Evolutionary conservation across 257 asterid genomes (phyloP), one percentile per base, ranked within the genome.

Genomic region (Fraxinus quadrangulata): DNA sequence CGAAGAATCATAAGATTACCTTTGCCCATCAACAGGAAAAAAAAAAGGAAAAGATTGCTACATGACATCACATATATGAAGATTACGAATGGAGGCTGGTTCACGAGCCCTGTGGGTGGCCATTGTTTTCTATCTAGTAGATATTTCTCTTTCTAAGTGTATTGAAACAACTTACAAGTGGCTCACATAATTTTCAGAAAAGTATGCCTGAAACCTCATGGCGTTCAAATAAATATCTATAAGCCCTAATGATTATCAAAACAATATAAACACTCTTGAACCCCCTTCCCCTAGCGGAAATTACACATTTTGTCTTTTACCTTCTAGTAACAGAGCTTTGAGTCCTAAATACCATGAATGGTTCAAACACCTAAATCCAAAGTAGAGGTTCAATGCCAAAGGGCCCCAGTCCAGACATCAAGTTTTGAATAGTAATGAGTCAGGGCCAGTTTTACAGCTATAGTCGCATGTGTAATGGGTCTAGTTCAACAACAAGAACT

Each of bases 1-100:
- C 9, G 30, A 49, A 40, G 37, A 71, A 37, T 71, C 70, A 47
- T 31, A 79, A 49, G 63, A 36, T 67, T 39, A 37, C 26, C 72
- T 16, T 69, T 39, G 14, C 24, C 11, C 63, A 54, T 54, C 12
- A 12, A 8, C 36, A 7, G 65, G 65, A 1, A 14, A 26, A 4
- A 42, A 37, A 54, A 17, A 31, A 39, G 9, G 13, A 26, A 9
- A n/a, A 72, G 40, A 30, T 61, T 61, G 77, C 45, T 17, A 36
- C 51, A 28, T 19, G 73, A 33, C 39, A 72, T 71, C 72, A 56
- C 45, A 6, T 16, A 70, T 10, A 33, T 37, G 65, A 28, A 71
- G 47, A n/a, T 36, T 14, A 70, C 8, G 11, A 21, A 11, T 3
- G 28, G 21, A 8, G 73, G 6, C 13, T 19, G 14, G 16, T 12